Evolutionary conservation across 2,329 filamentous ascomycete species (phyloP), one percentile per base, ranked within the genome.

Genomic region (Xylaria polymorpha): DNA sequence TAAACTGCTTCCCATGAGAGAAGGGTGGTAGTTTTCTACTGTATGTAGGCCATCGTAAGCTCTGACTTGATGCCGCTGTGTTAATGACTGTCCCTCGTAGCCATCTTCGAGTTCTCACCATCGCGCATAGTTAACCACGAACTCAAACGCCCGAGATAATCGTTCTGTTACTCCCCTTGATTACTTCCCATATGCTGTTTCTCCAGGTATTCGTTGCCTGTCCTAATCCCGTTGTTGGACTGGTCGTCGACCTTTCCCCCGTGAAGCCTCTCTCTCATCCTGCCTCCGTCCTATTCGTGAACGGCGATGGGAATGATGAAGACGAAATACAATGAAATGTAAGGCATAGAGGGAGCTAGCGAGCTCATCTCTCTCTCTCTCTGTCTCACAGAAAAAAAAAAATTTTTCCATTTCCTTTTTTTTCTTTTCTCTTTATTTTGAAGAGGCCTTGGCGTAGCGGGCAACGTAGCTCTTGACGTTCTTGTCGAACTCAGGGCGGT

Each of bases 401-500:
- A 14, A 15, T 15, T 14, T 9, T 3, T 29, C 25, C 4, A 29
- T 29, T 29, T 29, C 4, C 4, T 29, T 37, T 1, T 14, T 48
- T 10, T 25, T 10, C 15, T 25, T 4, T 50, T 50, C 3, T 50
- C 25, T 14, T 18, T 29, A 25, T 41, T 64, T 57, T 0, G 44
- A 46, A 8, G 74, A 69, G 1, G 77, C 79, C 75, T 80, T 86
- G 12, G 94, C 94, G 80, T 94, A 94, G 74, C 89, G 88, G 75
- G 86, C 85, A 55, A 93, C 91, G 85, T 93, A 94, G n/a, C 86
- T 83, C 80, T 86, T 87, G 8, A 91, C 94, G 60, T 87, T 90
- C 85, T 92, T 91, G 66, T 94, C 90, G 77, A 92, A 98, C 73
- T 85, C 87, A 59, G 83, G 81, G 51, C 87, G 84, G 75, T 94